Percentiles rank a stretch among this genome's conserved stretches.
Evolutionary conservation across 1,284 basidiomycete genomes (phyloP).

Genomic region (Ustilago cynodontis): DNA sequence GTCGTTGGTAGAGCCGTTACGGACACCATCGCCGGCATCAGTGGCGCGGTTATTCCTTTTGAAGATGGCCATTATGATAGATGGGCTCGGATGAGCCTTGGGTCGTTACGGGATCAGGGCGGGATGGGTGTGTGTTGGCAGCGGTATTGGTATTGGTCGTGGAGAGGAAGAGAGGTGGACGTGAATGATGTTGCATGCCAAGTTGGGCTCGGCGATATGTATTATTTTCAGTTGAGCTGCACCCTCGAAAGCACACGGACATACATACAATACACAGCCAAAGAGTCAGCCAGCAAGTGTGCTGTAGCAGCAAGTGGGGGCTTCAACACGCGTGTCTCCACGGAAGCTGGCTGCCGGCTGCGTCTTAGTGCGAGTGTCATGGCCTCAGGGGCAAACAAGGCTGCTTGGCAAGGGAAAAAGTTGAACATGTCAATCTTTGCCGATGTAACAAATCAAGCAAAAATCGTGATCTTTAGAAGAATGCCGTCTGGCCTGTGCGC

Average conservation of each 20-base stretch:
- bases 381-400: conserved; percentile 1
- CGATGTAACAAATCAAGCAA: not conserved
- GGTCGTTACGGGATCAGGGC: not conserved
- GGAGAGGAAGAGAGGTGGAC: not conserved
- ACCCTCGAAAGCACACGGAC: not conserved
- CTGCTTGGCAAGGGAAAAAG: not conserved
- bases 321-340: conserved; percentile 20
- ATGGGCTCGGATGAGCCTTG: not conserved
- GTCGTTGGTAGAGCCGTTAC: conserved; percentile 42
- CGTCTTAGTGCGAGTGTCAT: too few relatives aligned
- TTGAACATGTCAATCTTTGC: not conserved
- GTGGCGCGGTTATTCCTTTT: conserved; percentile 47
- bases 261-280: not conserved
- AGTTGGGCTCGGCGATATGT: conserved; percentile 18
- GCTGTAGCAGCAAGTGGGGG: not conserved
- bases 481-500: not conserved
- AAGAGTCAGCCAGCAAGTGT: not conserved
- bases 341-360: conserved; percentile 23
- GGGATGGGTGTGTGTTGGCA: not conserved
- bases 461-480: not conserved
- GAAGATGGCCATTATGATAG: conserved; percentile 52
- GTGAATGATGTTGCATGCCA: not conserved
- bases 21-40: conserved; percentile 39
- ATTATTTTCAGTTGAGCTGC: conserved; percentile 12
- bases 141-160: not conserved